Evolutionary conservation across 306 rosid species (phyloP), one percentile per base, ranked within the genome.

Genomic region (Gynostemma pentaphyllum): DNA sequence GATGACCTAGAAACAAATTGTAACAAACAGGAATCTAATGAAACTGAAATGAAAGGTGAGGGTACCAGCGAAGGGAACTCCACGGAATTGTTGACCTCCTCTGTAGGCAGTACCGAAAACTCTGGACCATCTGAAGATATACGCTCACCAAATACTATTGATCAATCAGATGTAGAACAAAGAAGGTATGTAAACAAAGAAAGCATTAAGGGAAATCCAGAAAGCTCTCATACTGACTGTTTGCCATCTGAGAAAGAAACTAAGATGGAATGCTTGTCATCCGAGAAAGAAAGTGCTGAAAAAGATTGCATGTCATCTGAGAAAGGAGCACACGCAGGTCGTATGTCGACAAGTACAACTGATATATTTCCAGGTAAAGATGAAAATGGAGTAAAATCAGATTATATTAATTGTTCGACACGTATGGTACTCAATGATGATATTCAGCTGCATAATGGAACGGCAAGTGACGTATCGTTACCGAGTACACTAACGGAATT

Each of bases 81-180:
- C 55, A 48, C 52, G 66, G 74, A 74, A 68, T 59, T 71, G 64
- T 68, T 41, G 11, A 42, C 22, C 27, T 64, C 81, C 56, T 50
- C 75, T 69, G 49, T 69, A 51, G 56, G 54, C 56, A 21, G 73
- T 64, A 52, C 67, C 2, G 67, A 80, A 39, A 82, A 73, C 59
- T 79, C 67, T 46, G 80, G 71, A 39, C 55, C 74, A 22, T 30
- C 74, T 7, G 73, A 77, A n/a, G 86, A 74, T 60, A 74, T 74
- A 64, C 77, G 73, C 53, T 71, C 80, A n/a, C 72, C 72, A 22
- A 68, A 79, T 23, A 49, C 68, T 7, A 66, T 48, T 23, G 39
- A 60, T 59, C 70, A 76, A 62, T 57, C 69, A 9, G 79, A 78
- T 41, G 66, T 36, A 24, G 87, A 78, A 68, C 69, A 69, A 6